Percentiles rank a stretch among this genome's conserved stretches.
phyloP scores from a whole-genome alignment of 768 basidiomycete species.

The Russula virescens region DNA sequence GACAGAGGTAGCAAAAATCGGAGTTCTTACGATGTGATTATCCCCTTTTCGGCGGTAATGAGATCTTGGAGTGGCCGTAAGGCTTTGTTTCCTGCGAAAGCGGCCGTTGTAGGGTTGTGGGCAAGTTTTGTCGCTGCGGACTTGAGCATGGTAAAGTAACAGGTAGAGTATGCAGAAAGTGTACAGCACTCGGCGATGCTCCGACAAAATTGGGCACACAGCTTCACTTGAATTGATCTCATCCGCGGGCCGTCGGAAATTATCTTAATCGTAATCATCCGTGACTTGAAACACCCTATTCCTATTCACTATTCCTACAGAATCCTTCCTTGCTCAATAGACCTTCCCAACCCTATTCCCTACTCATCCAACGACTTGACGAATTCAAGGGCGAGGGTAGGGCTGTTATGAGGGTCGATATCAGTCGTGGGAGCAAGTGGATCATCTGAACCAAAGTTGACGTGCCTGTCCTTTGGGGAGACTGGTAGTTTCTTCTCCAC shows the following conservation, averaged over 20 bases:
- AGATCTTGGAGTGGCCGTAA: conserved; percentile 79
- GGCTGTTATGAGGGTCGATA: conserved; percentile 34
- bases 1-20: not conserved
- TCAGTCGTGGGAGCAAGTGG: conserved; percentile 4
- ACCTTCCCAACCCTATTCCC: not conserved
- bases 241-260: too few relatives aligned
- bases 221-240: too few relatives aligned
- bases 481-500: conserved; percentile 82
- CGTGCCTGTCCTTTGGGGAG: conserved; percentile 78
- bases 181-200: too few relatives aligned
- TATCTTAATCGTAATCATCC: too few relatives aligned
- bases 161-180: not conserved
- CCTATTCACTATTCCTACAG: too few relatives aligned
- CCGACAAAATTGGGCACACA: too few relatives aligned
- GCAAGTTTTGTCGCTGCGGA: conserved; percentile 77
- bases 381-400: conserved; percentile 60
- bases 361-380: conserved; percentile 41
- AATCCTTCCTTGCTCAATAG: too few relatives aligned
- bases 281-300: too few relatives aligned
- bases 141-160: conserved; percentile 81
- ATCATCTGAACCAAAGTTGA: not conserved
- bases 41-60: conserved; percentile 82
- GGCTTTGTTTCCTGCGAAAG: conserved; percentile 68
- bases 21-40: conserved; percentile 60
- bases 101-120: conserved; percentile 79